Evolutionary conservation across 2,329 filamentous ascomycete species (phyloP), one percentile per base, ranked within the genome.

Genomic region (Neofusicoccum cordaticola): DNA sequence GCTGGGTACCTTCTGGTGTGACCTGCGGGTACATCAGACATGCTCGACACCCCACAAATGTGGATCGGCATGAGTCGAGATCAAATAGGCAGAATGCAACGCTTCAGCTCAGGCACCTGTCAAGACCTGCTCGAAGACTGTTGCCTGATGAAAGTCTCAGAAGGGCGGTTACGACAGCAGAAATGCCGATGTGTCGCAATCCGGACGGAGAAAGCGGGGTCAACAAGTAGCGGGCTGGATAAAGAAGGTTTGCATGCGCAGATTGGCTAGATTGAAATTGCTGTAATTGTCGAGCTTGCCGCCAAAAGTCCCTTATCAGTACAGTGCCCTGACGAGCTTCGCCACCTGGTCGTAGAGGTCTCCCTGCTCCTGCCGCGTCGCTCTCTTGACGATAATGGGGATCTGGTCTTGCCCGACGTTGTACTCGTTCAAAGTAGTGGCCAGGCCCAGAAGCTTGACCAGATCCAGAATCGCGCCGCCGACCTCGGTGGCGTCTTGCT

Each of bases 381-480:
- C 80, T 62, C 77, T 75, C 72, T 80, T 78, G 3, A 74, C 74
- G 67, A 83, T 82, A 2, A 78, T 70, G 6, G 75, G 71, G 27
- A 80, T 71, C 70, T 82, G 74, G 65, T 79, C 78, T 65, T 71
- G 73, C 0, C 73, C 76, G 12, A 82, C 79, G 47, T 77, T 71
- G 65, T 82, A 82, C 69, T 81, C 78, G 15, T 75, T 77, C 71
- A 84, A 70, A 50, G 79, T 79, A n/a, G 71, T 75, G 71, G 81
- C 78, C 63, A 84, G 65, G 0, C 74, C 82, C 45, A 84, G 66
- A 1, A 72, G 70, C 66, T 75, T 70, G 4, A 84, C 82, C 35
- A 84, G 70, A 52, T 76, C 65, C 63, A 80, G 34, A 11, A 84
- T 76, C 17, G 73, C 77, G 58, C 81, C 75, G 0, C 81, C 80